Evolutionary conservation across 2,329 filamentous ascomycete species (phyloP).

Genomic region (Ophiocordyceps camponoti-rufipedis): DNA sequence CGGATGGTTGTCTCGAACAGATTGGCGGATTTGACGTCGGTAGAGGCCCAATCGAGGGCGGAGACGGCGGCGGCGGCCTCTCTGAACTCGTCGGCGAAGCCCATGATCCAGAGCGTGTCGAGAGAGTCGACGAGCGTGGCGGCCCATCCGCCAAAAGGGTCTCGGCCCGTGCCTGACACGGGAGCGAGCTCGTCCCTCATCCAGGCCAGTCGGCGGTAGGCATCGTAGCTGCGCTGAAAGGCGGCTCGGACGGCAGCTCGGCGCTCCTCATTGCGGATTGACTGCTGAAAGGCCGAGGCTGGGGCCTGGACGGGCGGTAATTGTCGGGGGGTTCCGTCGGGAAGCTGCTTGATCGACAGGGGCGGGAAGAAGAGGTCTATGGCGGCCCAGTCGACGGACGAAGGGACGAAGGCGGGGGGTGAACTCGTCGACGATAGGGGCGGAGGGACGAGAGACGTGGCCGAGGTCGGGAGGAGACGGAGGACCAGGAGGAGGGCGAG

Average conservation of each 20-base stretch:
- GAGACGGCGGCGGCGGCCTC: slow-evolving; percentile 30
- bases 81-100: slow-evolving; percentile 34
- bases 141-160: slow-evolving; percentile 35
- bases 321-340: slow-evolving; percentile 7
- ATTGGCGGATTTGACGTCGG: slow-evolving; percentile 22
- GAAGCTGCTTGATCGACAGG: slow-evolving; percentile 12
- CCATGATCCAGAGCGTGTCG: slow-evolving; percentile 48
- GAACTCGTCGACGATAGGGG: neutral
- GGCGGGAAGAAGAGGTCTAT: slow-evolving; percentile 11
- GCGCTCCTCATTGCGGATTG: slow-evolving; percentile 11
- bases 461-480: slow-evolving; percentile 5
- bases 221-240: slow-evolving; percentile 26
- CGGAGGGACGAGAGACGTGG: neutral
- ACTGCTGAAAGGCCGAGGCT: slow-evolving; percentile 6
- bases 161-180: slow-evolving; percentile 24
- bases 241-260: slow-evolving; percentile 18
- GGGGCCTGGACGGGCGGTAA: slow-evolving; percentile 14
- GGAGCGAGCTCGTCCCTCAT: slow-evolving; percentile 32
- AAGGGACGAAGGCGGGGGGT: slow-evolving; percentile 6
- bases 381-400: slow-evolving; percentile 14
- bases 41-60: slow-evolving; percentile 32
- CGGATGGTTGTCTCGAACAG: slow-evolving; percentile 37
- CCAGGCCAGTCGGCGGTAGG: slow-evolving; percentile 35
- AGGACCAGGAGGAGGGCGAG: slow-evolving; percentile 7
- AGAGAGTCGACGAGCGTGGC: slow-evolving; percentile 42